Base-by-base conservation (phyloP, 495 filamentous ascomycete species). In the Penicillium pulvis region DNA sequence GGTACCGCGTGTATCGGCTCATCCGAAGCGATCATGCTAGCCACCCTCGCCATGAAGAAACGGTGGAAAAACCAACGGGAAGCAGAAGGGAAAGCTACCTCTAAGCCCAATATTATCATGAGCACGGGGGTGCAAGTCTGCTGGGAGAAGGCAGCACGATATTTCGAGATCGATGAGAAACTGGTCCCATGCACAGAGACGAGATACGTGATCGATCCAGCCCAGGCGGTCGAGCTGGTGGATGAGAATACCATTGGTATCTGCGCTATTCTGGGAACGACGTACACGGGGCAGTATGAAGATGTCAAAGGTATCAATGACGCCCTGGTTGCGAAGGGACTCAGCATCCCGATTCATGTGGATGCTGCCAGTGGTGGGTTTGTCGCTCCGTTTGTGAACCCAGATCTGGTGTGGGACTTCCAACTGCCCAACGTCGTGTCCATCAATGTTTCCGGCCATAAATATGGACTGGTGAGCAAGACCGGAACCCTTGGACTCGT, bases 191-290 rank as follows among this genome's bases (percentile, higher is more conserved):
- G 91, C 75, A 90, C 88, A 0, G 76, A 82, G 31, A 84, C 89
- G 1, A 85, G 91, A 57, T 95, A 84, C 65, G 88, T 93, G 44
- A 92, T 96, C 62, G 92, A 96, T 70, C 91, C 92, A 2, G 73
- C 83, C 57, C 78, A 92, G 75, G 87, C 90, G 0, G 88, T 95
- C 20, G 75, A 87, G 44, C 71, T 95, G 14, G 83, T 94, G 9
- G 92, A 96, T 62, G 92, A 95, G 77, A 95, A 95, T 69, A 96
- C 92, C 8, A 93, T 96, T 64, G 92, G 92, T 44, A 95, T 95
- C 66, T 93, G 90, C 65, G 60, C 82, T 24, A 95, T 95, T 64
- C 72, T 96, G 3, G 92, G 92, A 4, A 92, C 90, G 0, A 96
- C 92, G 0, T 95, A 95, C 71, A 95, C 92, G 10, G 92, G 92